Conservation (phyloP, 768 basidiomycete species). For the Tephrocybe sp. region DNA sequence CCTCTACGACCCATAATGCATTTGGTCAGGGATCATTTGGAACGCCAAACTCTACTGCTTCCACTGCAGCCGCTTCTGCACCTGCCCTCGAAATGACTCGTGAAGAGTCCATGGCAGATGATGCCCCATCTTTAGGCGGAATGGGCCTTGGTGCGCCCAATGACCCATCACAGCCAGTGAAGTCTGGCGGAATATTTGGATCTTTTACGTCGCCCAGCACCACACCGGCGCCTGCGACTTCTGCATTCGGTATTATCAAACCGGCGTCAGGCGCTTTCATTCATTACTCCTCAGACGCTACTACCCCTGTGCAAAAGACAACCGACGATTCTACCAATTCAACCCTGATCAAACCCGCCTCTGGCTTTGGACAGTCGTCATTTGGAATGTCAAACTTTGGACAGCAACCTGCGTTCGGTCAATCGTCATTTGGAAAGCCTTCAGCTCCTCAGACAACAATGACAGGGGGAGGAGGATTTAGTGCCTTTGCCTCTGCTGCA, state of each 20-base stretch:
- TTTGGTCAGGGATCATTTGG: constrained; percentile 32
- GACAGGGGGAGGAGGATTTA: constrained; percentile 31
- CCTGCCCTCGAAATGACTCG: constrained; percentile 35
- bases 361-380: constrained; percentile 20
- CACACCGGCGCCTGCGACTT: constrained; percentile 17
- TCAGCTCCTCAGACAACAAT: constrained; percentile 19
- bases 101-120: constrained; percentile 49
- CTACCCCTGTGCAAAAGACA: constrained; percentile 5
- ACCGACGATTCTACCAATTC: constrained; percentile 12
- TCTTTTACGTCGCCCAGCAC: constrained; percentile 21
- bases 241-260: constrained; percentile 31
- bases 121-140: constrained; percentile 32
- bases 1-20: constrained; percentile 13
- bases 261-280: constrained; percentile 48
- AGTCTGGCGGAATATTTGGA: constrained; percentile 37
- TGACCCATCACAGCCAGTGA: constrained; percentile 25
- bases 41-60: constrained; percentile 14
- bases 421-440: constrained; percentile 38
- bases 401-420: constrained; percentile 30
- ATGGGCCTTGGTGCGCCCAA: constrained; percentile 23
- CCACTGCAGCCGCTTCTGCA: constrained; percentile 14
- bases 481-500: constrained; percentile 23
- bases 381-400: constrained; percentile 23
- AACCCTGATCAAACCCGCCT: constrained; percentile 9
- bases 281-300: constrained; percentile 15